Percentiles rank a stretch among this genome's conserved stretches.
These are phyloP conservation scores for Dichotomopilus funicola DNA, from an alignment of 2,329 filamentous ascomycete species.

Conservation along the genomic window DNA sequence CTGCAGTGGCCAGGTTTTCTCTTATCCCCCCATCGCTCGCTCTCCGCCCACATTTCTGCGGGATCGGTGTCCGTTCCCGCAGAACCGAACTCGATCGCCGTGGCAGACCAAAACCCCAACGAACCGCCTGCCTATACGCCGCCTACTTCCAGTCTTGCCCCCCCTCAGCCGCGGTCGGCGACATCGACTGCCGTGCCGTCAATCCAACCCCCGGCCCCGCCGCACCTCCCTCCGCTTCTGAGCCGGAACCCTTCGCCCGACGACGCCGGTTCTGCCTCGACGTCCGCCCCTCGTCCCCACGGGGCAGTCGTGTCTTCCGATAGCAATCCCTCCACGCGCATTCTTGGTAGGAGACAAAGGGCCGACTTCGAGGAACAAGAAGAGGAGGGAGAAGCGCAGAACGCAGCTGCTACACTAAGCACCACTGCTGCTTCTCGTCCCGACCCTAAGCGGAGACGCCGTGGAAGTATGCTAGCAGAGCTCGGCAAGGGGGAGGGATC, in stretches of 20 bases:
- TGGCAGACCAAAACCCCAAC: constrained; percentile 61
- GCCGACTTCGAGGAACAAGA: constrained; percentile 35
- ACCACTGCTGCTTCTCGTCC: constrained; percentile 5
- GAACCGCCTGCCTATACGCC: constrained; percentile 46
- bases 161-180: constrained; percentile 48
- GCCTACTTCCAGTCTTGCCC: constrained; percentile 62
- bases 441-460: constrained; percentile 41
- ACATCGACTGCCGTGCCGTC: constrained; percentile 42
- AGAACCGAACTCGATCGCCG: constrained; percentile 50
- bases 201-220: constrained; percentile 28
- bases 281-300: constrained; percentile 18
- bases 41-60: constrained; percentile 13
- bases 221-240: constrained; percentile 15
- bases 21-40: background rate
- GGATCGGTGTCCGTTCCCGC: constrained; percentile 30
- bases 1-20: too few relatives aligned
- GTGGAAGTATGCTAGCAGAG: constrained; percentile 58
- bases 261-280: constrained; percentile 9
- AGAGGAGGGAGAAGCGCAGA: constrained; percentile 31
- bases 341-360: constrained; percentile 53
- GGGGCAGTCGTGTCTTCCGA: constrained; percentile 14
- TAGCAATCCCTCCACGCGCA: constrained; percentile 27
- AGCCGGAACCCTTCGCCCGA: constrained; percentile 19
- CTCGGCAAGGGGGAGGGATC: constrained; percentile 38
- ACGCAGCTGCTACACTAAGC: constrained; percentile 12